Evolutionary conservation across 805 yeast genomes (phyloP), one percentile per base, ranked within the genome.

Genomic region (Kockiozyma suomiensis): DNA sequence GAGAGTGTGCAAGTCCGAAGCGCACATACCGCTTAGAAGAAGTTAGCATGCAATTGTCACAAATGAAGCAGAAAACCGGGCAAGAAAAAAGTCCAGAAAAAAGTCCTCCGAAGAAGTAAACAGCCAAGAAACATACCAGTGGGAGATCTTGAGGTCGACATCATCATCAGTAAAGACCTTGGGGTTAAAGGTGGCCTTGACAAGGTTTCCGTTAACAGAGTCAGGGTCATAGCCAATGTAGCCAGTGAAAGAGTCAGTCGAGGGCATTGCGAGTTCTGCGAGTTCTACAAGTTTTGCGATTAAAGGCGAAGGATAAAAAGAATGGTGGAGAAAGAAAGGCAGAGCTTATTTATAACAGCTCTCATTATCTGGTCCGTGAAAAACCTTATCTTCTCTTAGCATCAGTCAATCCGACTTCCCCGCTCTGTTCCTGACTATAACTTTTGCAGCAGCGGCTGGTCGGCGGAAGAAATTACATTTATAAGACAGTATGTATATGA

Each of bases 1-100:
- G 43, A 77, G 76, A 30, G 81, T 74, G 69, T 84, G 87, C 57
- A 79, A 74, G 66, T 85, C 88, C 26, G 83, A 77, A 37, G 85
- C 87, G 72, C 89, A 85, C n/a, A 85, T 73, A 2, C 76, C 76
- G 50, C 70, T 62, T 23, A 38, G n/a, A 30, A 23, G 38, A 23
- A 17, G 53, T 52, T 17, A 60, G 55, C 47, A 47, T 40, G 33
- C 42, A 25, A n/a, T 28, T 35, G 33, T n/a, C n/a, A n/a, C n/a
- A n/a, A n/a, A n/a, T n/a, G n/a, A n/a, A n/a, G n/a, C n/a, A n/a
- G n/a, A n/a, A n/a, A n/a, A n/a, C n/a, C n/a, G n/a, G n/a, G n/a
- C n/a, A n/a, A n/a, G n/a, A n/a, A n/a, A n/a, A n/a, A n/a, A n/a
- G n/a, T n/a, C n/a, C n/a, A n/a, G n/a, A n/a, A n/a, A n/a, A n/a